These are phyloP conservation scores for Lachancea dasiensis DNA, from an alignment of 805 yeast genomes.

Conservation along the genomic window DNA sequence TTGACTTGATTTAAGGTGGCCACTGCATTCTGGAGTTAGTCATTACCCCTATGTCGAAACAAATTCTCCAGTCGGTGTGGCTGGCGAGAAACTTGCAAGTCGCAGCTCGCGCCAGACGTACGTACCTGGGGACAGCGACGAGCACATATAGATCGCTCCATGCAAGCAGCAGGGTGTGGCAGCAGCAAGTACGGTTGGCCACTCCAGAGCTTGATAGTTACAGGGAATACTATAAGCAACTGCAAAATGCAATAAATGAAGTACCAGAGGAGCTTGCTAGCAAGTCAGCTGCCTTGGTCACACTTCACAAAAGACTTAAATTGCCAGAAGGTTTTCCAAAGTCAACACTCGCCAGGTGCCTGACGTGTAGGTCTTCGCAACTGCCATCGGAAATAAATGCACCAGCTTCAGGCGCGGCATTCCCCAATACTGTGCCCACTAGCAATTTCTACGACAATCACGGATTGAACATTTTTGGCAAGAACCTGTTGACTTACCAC, in stretches of 20 bases:
- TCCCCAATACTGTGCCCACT: constrained; percentile 29
- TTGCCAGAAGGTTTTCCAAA: constrained; percentile 53
- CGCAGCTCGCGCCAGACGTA: constrained; percentile 4
- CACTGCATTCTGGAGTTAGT: too few species aligned
- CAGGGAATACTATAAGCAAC: constrained; percentile 20
- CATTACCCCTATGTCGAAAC: constrained; percentile 8
- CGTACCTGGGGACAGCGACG: not conserved
- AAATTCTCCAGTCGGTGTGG: constrained; percentile 1
- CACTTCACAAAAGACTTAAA: constrained; percentile 71
- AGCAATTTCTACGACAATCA: constrained; percentile 60
- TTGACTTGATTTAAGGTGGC: too few species aligned
- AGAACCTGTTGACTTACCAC: constrained; percentile 66
- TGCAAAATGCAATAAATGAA: constrained; percentile 18
- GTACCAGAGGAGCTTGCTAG: constrained; percentile 45
- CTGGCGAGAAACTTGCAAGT: constrained; percentile 5
- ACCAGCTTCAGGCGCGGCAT: constrained; percentile 16
- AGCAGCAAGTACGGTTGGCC: constrained; percentile 2
- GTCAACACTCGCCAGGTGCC: constrained; percentile 71
- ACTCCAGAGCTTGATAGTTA: constrained; percentile 20
- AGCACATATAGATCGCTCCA: constrained; percentile 3
- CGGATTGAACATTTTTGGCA: constrained; percentile 80
- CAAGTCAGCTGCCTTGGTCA: constrained; percentile 63
- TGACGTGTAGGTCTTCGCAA: constrained; percentile 51
- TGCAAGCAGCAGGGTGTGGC: not conserved
- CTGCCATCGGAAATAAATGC: constrained; percentile 16